Conservation (phyloP, 2,329 filamentous ascomycete species). For the Paramyrothecium sp. region DNA sequence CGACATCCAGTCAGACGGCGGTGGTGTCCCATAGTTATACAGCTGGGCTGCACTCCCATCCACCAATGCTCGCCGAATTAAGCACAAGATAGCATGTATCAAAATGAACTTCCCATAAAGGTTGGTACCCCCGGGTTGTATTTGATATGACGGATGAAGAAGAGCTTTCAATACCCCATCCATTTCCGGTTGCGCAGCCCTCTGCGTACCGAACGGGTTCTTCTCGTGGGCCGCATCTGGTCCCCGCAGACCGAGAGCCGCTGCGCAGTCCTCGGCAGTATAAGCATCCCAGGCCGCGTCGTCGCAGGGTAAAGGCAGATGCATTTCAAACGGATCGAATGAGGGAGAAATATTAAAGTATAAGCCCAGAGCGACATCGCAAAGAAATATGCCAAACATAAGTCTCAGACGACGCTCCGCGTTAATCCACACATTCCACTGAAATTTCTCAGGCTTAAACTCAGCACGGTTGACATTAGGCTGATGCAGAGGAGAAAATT, state of each 20-base stretch:
- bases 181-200: constrained; percentile 64
- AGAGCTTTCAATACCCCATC: constrained; percentile 60
- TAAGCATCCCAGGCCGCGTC: constrained; percentile 73
- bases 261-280: constrained; percentile 57
- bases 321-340: constrained; percentile 63
- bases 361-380: constrained; percentile 64
- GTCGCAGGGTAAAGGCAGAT: constrained; percentile 67
- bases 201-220: constrained; percentile 63
- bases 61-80: constrained; percentile 49
- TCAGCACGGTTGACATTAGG: constrained; percentile 44
- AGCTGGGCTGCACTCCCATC: constrained; percentile 35
- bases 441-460: constrained; percentile 52
- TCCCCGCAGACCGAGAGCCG: constrained; percentile 64
- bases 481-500: constrained; percentile 62
- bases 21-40: constrained; percentile 51
- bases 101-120: constrained; percentile 73
- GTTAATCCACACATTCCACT: constrained; percentile 67
- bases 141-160: constrained; percentile 55
- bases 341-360: constrained; percentile 69
- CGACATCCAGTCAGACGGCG: constrained; percentile 57
- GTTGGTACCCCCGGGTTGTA: constrained; percentile 67
- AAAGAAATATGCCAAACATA: constrained; percentile 63
- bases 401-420: constrained; percentile 68
- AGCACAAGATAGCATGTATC: constrained; percentile 65
- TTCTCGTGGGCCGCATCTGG: constrained; percentile 48